Conservation (phyloP, 2,329 filamentous ascomycete genomes). For the Clonostachys byssicola region DNA sequence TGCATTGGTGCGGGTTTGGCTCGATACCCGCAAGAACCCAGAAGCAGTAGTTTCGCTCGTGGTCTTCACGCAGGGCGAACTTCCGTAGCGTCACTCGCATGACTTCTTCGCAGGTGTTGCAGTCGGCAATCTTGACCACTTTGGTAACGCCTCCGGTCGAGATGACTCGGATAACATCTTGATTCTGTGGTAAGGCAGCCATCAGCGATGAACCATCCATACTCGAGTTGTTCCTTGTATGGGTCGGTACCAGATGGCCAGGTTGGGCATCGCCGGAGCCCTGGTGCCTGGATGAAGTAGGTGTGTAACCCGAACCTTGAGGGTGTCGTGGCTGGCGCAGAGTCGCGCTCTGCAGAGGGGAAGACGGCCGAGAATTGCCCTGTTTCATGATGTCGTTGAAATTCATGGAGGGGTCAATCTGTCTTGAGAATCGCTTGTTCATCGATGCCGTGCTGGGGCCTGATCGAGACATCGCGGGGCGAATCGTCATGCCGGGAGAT, state of each 20-base stretch:
- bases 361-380: conserved; percentile 15
- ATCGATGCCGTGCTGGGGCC: conserved; percentile 31
- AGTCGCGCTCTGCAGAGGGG: conserved; percentile 43
- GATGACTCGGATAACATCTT: conserved; percentile 89
- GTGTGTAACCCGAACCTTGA: conserved; percentile 40
- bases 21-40: conserved; percentile 87
- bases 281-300: conserved; percentile 47
- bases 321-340: conserved; percentile 52
- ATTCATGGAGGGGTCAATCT: conserved; percentile 43
- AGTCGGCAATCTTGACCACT: conserved; percentile 88
- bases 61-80: conserved; percentile 81
- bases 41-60: conserved; percentile 95
- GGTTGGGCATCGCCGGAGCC: conserved; percentile 57
- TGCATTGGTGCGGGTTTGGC: conserved; percentile 74
- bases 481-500: conserved; percentile 40
- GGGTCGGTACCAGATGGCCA: conserved; percentile 58
- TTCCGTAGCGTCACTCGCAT: conserved; percentile 87
- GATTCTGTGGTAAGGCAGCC: conserved; percentile 78
- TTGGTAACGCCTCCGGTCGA: conserved; percentile 89
- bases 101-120: conserved; percentile 87
- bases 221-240: conserved; percentile 78
- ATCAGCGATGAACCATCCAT: conserved; percentile 76
- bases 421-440: conserved; percentile 63
- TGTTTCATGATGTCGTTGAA: conserved; percentile 42
- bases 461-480: conserved; percentile 53